These are phyloP conservation scores for Mycena amicta DNA, from an alignment of 768 basidiomycete species.

Conservation along the genomic window DNA sequence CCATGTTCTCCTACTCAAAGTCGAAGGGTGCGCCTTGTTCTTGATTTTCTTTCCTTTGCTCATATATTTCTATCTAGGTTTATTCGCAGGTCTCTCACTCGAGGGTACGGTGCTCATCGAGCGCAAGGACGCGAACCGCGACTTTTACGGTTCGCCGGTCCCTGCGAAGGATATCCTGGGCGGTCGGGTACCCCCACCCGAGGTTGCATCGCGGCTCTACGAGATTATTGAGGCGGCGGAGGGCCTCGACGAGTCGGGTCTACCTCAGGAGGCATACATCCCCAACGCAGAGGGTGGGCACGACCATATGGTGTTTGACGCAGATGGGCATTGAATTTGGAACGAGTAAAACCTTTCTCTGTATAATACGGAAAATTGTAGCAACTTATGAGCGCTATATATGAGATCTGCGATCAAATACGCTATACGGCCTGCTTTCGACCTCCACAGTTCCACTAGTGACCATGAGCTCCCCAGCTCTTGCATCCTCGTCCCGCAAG, in stretches of 20 bases:
- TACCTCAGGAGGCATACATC: conserved; percentile 81
- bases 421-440: not conserved
- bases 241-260: conserved; percentile 82
- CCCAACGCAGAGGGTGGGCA: conserved; percentile 68
- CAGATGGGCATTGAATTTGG: conserved; percentile 57
- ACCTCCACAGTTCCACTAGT: no score
- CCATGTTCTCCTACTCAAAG: conserved; percentile 97
- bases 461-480: not conserved
- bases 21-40: conserved; percentile 70
- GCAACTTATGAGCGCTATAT: no score
- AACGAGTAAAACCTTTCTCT: no score
- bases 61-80: conserved; percentile 52
- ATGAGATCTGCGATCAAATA: no score
- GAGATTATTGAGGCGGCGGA: conserved; percentile 97
- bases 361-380: no score
- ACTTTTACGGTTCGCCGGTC: conserved; percentile 92
- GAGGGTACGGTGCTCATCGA: conserved; percentile 95
- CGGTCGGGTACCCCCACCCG: conserved; percentile 95
- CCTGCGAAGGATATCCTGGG: conserved; percentile 90
- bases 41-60: not conserved
- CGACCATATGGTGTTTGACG: conserved; percentile 74
- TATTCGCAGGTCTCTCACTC: conserved; percentile 92
- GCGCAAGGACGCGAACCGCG: conserved; percentile 93
- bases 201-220: conserved; percentile 89
- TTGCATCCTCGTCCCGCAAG: not conserved